Conservation (phyloP, 805 yeast species). For the Candida succiphila region DNA sequence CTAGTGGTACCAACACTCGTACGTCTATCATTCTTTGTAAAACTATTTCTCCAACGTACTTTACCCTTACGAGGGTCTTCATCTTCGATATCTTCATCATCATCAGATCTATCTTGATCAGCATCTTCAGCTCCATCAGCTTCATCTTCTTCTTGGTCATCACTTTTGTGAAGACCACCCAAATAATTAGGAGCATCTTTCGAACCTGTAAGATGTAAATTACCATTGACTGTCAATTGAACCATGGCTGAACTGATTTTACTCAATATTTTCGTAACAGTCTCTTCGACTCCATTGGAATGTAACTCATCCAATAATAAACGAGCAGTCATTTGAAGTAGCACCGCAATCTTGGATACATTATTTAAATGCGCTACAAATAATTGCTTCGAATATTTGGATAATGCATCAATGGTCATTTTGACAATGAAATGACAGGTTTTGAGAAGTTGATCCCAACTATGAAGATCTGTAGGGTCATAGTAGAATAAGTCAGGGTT, state of each 20-base stretch:
- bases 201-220: constrained; percentile 39
- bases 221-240: constrained; percentile 56
- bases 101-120: neutral
- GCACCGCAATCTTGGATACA: constrained; percentile 41
- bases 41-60: neutral
- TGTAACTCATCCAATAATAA: constrained; percentile 41
- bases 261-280: constrained; percentile 39
- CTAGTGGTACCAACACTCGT: neutral
- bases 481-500: constrained; percentile 40
- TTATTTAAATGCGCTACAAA: constrained; percentile 45
- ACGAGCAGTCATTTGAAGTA: constrained; percentile 45
- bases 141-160: neutral
- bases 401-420: constrained; percentile 39
- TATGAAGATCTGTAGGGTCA: constrained; percentile 47
- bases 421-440: constrained; percentile 38
- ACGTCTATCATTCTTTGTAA: neutral
- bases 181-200: constrained; percentile 12
- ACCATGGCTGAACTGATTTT: constrained; percentile 46
- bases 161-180: constrained; percentile 8
- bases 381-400: constrained; percentile 36
- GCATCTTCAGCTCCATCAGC: constrained; percentile 8
- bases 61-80: neutral
- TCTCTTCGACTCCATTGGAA: constrained; percentile 33
- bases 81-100: neutral
- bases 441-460: constrained; percentile 49